phyloP scores from a whole-genome alignment of 345 rosid genomes.

The Citrus trifoliata region DNA sequence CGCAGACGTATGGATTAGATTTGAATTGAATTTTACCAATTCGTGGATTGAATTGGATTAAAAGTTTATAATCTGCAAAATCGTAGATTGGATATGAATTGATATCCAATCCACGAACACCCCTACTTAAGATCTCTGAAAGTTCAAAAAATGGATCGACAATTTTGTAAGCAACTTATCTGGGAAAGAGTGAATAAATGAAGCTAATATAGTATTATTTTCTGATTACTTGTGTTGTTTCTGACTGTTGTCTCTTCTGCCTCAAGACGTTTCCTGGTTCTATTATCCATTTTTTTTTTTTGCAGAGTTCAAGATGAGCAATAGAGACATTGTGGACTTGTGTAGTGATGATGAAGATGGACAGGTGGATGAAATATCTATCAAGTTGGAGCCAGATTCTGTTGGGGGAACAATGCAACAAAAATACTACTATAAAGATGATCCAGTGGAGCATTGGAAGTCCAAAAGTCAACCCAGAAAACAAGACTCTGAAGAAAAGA shows the following conservation, averaged over 20 bases:
- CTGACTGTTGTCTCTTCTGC: not conserved
- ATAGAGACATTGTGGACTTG: slow-evolving; percentile 25
- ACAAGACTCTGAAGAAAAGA: slow-evolving; percentile 57
- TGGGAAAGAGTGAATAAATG: not conserved
- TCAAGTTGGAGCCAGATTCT: slow-evolving; percentile 46
- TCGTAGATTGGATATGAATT: no score
- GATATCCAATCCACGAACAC: no score
- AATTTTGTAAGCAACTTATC: not conserved
- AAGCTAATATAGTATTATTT: not conserved
- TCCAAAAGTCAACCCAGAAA: slow-evolving; percentile 22
- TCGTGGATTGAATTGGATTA: no score
- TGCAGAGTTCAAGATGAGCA: slow-evolving; percentile 31
- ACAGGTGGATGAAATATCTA: slow-evolving; percentile 33
- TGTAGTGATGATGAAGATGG: slow-evolving; percentile 29
- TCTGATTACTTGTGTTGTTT: not conserved
- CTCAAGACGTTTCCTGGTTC: not conserved
- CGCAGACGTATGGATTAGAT: no score
- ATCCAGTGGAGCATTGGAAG: slow-evolving; percentile 14
- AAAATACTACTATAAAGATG: slow-evolving; percentile 6
- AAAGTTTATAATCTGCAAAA: no score
- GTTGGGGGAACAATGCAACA: slow-evolving; percentile 19
- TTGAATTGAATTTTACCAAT: no score
- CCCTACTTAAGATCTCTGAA: no score
- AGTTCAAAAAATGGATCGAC: not conserved
- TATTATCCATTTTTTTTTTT: slow-evolving; percentile 14